Conservation (phyloP, 768 basidiomycete species). For the Hydnomerulius pinastri region DNA sequence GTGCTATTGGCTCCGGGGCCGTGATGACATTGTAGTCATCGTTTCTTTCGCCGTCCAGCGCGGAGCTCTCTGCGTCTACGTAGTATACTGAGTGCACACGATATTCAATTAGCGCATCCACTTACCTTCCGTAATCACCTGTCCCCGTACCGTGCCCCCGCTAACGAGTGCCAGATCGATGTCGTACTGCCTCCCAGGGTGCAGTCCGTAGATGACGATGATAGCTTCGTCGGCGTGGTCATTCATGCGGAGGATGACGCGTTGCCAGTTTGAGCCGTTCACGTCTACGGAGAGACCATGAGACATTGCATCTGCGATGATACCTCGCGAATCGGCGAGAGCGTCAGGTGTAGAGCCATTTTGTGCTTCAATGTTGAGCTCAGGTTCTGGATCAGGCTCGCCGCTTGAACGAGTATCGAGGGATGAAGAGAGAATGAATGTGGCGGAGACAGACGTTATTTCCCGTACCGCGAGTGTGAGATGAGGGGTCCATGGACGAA, state of each 20-base stretch:
- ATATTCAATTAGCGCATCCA: conserved; percentile 14
- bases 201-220: conserved; percentile 86
- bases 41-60: conserved; percentile 20
- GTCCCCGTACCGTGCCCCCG: conserved; percentile 58
- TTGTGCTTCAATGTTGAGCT: conserved; percentile 35
- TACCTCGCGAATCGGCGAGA: conserved; percentile 35
- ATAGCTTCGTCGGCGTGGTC: conserved; percentile 85
- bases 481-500: conserved; percentile 75
- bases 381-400: conserved; percentile 25
- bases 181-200: conserved; percentile 89
- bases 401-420: conserved; percentile 32
- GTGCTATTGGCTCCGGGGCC: conserved; percentile 5
- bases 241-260: conserved; percentile 77
- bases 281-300: conserved; percentile 80
- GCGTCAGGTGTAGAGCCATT: conserved; percentile 37
- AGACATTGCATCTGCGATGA: conserved; percentile 67
- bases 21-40: conserved; percentile 18
- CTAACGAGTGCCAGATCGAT: conserved; percentile 79
- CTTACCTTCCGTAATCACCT: conserved; percentile 69
- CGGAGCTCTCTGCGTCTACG: conserved; percentile 23
- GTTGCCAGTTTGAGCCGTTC: conserved; percentile 76
- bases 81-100: conserved; percentile 5
- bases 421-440: conserved; percentile 68
- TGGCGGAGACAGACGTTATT: conserved; percentile 78
- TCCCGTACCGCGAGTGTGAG: conserved; percentile 74